Conservation (phyloP, 805 yeast species). For the Schwanniomyces vanrijiae region DNA sequence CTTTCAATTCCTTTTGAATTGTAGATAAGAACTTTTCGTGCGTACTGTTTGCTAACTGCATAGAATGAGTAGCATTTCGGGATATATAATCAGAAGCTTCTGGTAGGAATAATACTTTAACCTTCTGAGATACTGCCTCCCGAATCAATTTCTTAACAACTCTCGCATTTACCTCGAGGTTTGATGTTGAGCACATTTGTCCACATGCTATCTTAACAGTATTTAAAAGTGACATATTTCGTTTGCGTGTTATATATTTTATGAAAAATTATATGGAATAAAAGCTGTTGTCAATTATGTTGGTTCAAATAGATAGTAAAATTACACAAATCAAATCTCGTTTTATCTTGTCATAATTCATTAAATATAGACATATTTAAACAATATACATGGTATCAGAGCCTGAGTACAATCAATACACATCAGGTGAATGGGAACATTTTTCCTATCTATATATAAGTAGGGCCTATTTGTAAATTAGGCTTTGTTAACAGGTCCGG, state of each 20-base stretch:
- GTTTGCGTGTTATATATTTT: not conserved
- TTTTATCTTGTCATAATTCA: not conserved
- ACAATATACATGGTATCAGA: not conserved
- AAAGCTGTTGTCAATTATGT: too few relatives aligned
- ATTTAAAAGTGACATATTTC: slow-evolving; percentile 1
- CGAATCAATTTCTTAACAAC: slow-evolving; percentile 59
- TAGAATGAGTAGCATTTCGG: slow-evolving; percentile 64
- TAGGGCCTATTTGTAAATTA: not conserved
- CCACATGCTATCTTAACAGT: slow-evolving; percentile 65
- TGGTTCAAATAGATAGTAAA: not conserved
- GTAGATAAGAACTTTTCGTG: slow-evolving; percentile 39
- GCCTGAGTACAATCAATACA: not conserved
- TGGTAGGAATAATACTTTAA: slow-evolving; percentile 77
- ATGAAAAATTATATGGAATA: too few relatives aligned
- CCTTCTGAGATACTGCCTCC: slow-evolving; percentile 62
- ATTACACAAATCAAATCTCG: not conserved
- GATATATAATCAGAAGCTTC: slow-evolving; percentile 93
- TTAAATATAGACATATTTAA: not conserved
- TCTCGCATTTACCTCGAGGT: slow-evolving; percentile 56
- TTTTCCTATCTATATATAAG: not conserved
- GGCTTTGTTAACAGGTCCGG: slow-evolving; percentile 41
- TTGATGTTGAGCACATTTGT: slow-evolving; percentile 76
- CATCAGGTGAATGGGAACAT: not conserved
- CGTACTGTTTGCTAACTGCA: slow-evolving; percentile 49
- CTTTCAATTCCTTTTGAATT: slow-evolving; percentile 46